phyloP scores from a whole-genome alignment of 31 red algal genomes.

The Porphyra umbilicalis region DNA sequence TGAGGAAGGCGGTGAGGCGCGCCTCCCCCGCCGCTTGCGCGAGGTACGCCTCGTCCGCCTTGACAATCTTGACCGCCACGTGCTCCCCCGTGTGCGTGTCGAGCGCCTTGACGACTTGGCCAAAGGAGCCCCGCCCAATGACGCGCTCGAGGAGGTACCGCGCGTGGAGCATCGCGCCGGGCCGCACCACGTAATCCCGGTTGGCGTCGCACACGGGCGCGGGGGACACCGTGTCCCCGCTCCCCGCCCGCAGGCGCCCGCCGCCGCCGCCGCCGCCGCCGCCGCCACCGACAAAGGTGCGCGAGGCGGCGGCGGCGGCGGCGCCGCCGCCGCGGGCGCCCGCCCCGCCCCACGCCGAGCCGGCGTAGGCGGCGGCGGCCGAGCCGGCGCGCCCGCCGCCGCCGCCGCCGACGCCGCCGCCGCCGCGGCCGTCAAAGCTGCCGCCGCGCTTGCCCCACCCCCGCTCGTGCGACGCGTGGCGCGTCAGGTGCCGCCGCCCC shows the following conservation, averaged over 20 bases:
- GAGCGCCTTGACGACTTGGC: constrained; percentile 82
- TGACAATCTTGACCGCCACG: constrained; percentile 96
- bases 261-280: not conserved
- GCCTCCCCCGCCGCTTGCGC: constrained; percentile 80
- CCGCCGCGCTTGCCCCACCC: constrained; percentile 1
- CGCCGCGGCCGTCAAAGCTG: not conserved
- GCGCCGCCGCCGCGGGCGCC: not conserved
- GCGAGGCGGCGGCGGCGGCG: too few species aligned
- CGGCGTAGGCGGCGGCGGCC: not conserved
- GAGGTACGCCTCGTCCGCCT: constrained; percentile 69
- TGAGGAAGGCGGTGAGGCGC: constrained; percentile 50
- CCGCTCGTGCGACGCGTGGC: constrained; percentile 1
- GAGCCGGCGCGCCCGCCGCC: not conserved
- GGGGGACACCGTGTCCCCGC: not conserved
- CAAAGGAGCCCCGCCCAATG: constrained; percentile 86
- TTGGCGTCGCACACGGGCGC: constrained; percentile 69
- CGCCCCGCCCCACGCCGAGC: too few species aligned
- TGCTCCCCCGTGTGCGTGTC: constrained; percentile 45
- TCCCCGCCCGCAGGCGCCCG: not conserved
- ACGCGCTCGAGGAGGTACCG: constrained; percentile 84
- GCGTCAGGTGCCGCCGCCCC: not conserved
- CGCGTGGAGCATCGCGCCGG: constrained; percentile 56
- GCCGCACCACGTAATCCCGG: constrained; percentile 74
- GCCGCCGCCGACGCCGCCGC: not conserved
- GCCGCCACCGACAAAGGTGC: not conserved